Base-by-base conservation (phyloP, 139 green algal genomes). In the Ettlia oleoabundans region DNA sequence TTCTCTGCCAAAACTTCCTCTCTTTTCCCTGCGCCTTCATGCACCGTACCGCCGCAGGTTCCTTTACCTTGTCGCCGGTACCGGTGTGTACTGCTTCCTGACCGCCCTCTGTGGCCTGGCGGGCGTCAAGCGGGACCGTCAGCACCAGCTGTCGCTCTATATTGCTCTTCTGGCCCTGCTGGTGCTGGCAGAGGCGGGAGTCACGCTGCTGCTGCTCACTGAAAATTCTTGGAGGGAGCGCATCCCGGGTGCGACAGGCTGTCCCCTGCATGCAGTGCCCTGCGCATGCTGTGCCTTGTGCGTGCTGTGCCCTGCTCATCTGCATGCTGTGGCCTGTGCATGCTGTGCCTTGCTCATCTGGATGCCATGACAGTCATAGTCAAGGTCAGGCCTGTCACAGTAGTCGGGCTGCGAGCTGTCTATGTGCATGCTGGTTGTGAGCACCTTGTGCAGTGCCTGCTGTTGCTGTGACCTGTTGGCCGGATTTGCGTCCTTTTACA, bases 181-280 rank as follows among this genome's bases (percentile, higher is more conserved):
- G 42, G 37, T 83, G 47, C 47, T 83, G 22, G 64, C 47, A 1
- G 24, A 83, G 47, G 64, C 78, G 24, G 78, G 19, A 0, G 78
- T 47, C 13, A 62, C 38, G 38, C 61, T 83, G 65, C 78, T 83
- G 65, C 64, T 83, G 24, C 65, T 83, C 5, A 77, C 78, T 3
- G 78, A 83, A 32, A 83, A 83, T 15, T 22, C 26, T 0, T 83
- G 78, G 78, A 42, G 65, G 4, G 35, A 40, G 1, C 43, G 35
- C 33, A 65, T 83, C 26, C 78, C 78, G 22, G 64, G 78, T 74
- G n/a, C n/a, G n/a, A n/a, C n/a, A n/a, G n/a, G n/a, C n/a, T n/a
- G n/a, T n/a, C n/a, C n/a, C n/a, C n/a, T n/a, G n/a, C n/a, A n/a
- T 4, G 5, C 41, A n/a, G 10, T 1, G 9, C 71, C 2, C 3